Evolutionary conservation across 768 basidiomycete species (phyloP).

Genomic region (Tulasnella sp.): DNA sequence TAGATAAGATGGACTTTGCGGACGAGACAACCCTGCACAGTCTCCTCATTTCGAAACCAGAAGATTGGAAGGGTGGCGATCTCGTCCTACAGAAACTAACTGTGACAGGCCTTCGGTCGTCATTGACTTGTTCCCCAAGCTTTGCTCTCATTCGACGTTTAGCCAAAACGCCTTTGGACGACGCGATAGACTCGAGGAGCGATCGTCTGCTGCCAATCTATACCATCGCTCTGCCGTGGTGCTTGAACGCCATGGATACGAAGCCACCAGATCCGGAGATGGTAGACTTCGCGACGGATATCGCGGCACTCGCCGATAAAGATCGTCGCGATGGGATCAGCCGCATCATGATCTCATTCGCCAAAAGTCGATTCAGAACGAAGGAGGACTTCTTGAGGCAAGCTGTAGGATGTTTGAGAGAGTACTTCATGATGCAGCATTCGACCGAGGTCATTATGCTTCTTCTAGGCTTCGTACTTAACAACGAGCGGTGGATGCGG

Average conservation of each 20-base stretch:
- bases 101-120: constrained; percentile 69
- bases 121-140: constrained; percentile 51
- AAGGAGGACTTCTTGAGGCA: constrained; percentile 90
- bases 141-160: constrained; percentile 57
- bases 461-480: constrained; percentile 77
- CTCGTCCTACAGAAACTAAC: constrained; percentile 58
- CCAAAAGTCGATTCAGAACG: constrained; percentile 77
- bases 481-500: constrained; percentile 69
- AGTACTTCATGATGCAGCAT: constrained; percentile 63
- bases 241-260: constrained; percentile 62
- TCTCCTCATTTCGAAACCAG: constrained; percentile 56
- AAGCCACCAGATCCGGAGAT: constrained; percentile 49
- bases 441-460: constrained; percentile 77
- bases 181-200: constrained; percentile 53
- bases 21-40: constrained; percentile 55
- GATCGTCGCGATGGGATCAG: constrained; percentile 70
- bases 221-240: constrained; percentile 77
- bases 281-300: constrained; percentile 58
- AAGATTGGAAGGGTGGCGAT: constrained; percentile 52
- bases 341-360: constrained; percentile 82
- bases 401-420: constrained; percentile 72
- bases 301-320: constrained; percentile 56
- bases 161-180: constrained; percentile 45
- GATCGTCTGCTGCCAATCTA: constrained; percentile 73
- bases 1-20: constrained; percentile 59